These are phyloP conservation scores for Mycotypha africana DNA, from an alignment of 371 early-diverging fungal genomes.

Conservation along the genomic window DNA sequence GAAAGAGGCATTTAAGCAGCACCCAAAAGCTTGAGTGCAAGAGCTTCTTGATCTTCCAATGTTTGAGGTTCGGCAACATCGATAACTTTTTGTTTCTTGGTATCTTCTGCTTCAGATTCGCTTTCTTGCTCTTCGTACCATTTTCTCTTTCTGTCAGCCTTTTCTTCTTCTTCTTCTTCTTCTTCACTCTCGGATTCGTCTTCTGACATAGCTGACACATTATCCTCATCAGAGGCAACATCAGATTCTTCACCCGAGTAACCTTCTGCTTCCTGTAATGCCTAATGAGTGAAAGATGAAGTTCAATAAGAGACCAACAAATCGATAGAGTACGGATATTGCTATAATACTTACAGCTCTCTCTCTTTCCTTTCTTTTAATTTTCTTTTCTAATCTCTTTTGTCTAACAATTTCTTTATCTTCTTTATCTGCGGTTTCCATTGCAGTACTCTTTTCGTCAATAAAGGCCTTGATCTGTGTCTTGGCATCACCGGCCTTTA, in stretches of 20 bases:
- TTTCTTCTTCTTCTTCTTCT: conserved; percentile 23
- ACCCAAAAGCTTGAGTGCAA: conserved; percentile 16
- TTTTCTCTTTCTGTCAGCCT: conserved; percentile 25
- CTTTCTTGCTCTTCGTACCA: conserved; percentile 30
- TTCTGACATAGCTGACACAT: conserved; percentile 17
- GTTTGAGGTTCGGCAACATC: conserved; percentile 60
- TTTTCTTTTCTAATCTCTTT: conserved; percentile 68
- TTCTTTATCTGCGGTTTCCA: conserved; percentile 68
- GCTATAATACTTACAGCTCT: conserved; percentile 46
- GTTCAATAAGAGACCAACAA: background rate
- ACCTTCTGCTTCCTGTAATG: conserved; percentile 10
- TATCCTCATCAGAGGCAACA: conserved; percentile 10
- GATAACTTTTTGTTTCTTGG: conserved; percentile 49
- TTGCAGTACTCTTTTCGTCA: conserved; percentile 49
- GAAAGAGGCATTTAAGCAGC: too few species aligned
- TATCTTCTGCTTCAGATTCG: conserved; percentile 36
- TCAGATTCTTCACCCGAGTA: conserved; percentile 13
- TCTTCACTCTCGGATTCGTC: conserved; percentile 21
- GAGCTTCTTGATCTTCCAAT: conserved; percentile 42
- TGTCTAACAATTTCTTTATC: conserved; percentile 69
- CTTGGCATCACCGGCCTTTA: conserved; percentile 63
- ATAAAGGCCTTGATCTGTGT: conserved; percentile 62
- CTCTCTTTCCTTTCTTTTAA: conserved; percentile 62
- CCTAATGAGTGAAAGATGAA: conserved; percentile 7
- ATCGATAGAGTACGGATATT: too few species aligned